Evolutionary conservation across 768 basidiomycete genomes (phyloP), one percentile per base, ranked within the genome.

Genomic region (Leccinellum albellum): DNA sequence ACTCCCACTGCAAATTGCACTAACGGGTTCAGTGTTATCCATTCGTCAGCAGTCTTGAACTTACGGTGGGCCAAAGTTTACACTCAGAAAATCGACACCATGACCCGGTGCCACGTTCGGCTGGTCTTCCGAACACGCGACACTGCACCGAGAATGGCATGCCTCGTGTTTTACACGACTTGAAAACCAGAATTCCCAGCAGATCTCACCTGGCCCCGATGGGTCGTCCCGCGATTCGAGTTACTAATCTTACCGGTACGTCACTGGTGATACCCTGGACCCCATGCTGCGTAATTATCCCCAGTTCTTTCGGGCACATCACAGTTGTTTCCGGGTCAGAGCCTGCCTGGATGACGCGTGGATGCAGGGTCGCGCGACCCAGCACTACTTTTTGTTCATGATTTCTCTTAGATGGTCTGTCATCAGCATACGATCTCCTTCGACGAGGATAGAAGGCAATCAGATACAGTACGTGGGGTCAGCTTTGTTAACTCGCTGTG

Each of bases 281-380:
- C 59, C 23, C 48, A 40, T 40, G 10, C 3, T 21, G 21, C 52
- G 35, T 28, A 26, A 23, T 52, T 6, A 40, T 12, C 57, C 20
- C 8, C 29, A 17, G 32, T 45, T 54, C 50, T 35, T 56, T 52
- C 33, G 10, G 54, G 47, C 51, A 45, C 48, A 63, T 59, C 51
- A 54, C 14, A 12, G 17, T 37, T 17, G 17, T 50, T 23, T 31
- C 37, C 49, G 45, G 21, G 15, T n/a, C n/a, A n/a, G n/a, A n/a
- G n/a, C n/a, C 2, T 51, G 26, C 53, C 42, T 31, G 65, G 47
- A 52, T 20, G 32, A 56, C 51, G 31, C 66, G 52, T 60, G 63
- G 26, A 17, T 35, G 33, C 57, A 66, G 61, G 66, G 66, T 58
- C 51, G 23, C 17, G n/a, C 7, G 24, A 23, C 26, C 17, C 26